phyloP scores from a whole-genome alignment of 2,329 filamentous ascomycete species.

The Phaeophleospora eucalypticola region DNA sequence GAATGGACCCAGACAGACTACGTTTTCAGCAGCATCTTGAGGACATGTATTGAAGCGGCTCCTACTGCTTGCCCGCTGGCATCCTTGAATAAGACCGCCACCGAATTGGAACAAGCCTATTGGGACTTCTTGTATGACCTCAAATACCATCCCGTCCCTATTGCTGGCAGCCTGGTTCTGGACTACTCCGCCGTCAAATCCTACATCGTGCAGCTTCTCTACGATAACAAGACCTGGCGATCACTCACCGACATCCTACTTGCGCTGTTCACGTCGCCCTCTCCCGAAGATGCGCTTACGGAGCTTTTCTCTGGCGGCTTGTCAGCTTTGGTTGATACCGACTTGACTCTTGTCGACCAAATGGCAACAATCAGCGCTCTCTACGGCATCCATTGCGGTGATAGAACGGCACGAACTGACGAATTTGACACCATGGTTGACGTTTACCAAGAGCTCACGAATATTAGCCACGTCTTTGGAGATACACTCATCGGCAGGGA shows the following conservation, averaged over 20 bases:
- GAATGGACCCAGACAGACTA: too few relatives aligned
- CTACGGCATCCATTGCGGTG: too few relatives aligned
- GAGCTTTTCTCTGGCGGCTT: too few relatives aligned
- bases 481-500: too few relatives aligned
- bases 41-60: neutral
- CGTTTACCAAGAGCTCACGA: neutral
- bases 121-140: slow-evolving; percentile 2
- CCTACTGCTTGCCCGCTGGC: neutral
- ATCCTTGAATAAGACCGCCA: neutral
- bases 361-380: too few relatives aligned
- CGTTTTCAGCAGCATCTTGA: neutral
- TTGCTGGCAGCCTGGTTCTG: neutral
- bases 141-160: neutral
- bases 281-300: too few relatives aligned
- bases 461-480: slow-evolving; percentile 1
- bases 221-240: neutral
- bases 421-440: neutral
- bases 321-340: too few relatives aligned
- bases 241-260: neutral
- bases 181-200: slow-evolving; percentile 1
- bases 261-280: too few relatives aligned
- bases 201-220: neutral
- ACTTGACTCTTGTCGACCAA: too few relatives aligned
- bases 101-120: slow-evolving; percentile 1
- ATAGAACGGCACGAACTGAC: neutral